Evolutionary conservation across 768 basidiomycete species (phyloP).

Genomic region (Lentinus tigrinus): DNA sequence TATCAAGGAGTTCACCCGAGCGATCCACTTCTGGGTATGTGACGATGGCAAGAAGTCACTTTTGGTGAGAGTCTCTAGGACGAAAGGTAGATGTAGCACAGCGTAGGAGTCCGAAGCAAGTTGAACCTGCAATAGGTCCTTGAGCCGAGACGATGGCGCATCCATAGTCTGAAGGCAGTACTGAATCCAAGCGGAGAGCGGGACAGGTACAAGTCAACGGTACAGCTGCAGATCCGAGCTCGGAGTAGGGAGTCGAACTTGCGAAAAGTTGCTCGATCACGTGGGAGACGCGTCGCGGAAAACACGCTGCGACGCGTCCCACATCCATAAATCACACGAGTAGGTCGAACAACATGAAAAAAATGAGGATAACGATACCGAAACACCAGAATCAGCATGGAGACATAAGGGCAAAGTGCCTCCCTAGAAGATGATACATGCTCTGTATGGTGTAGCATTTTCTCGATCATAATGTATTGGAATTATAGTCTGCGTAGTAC

Average conservation of each 20-base stretch:
- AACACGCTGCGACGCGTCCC: background rate
- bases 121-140: constrained; percentile 66
- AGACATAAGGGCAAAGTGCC: no score
- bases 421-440: no score
- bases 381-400: no score
- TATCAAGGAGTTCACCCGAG: constrained; percentile 70
- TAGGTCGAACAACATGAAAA: no score
- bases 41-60: constrained; percentile 58
- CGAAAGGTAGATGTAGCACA: constrained; percentile 55
- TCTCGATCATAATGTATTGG: no score
- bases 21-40: constrained; percentile 72
- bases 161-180: constrained; percentile 6
- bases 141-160: constrained; percentile 46
- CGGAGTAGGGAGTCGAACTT: background rate
- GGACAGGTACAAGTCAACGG: background rate
- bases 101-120: constrained; percentile 68
- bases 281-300: constrained; percentile 9
- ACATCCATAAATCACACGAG: no score
- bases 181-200: background rate
- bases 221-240: no score
- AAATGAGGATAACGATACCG: no score
- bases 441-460: no score
- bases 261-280: constrained; percentile 14
- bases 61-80: constrained; percentile 53
- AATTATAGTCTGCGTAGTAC: no score